Conservation (phyloP, 257 asterid species). For the Dorcoceras hygrometricum region DNA sequence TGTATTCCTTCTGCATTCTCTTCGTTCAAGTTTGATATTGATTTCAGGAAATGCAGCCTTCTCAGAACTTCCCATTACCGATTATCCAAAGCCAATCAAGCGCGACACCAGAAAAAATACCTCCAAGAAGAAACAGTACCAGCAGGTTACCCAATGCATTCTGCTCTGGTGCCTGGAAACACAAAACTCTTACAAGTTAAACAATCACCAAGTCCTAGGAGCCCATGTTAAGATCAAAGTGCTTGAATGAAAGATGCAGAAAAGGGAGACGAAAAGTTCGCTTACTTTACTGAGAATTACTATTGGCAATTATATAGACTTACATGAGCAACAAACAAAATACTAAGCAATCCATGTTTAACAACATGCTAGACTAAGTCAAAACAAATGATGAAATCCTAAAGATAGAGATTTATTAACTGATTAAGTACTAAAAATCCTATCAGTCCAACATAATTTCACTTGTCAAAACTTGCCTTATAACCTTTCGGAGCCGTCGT, state of each 20-base stretch:
- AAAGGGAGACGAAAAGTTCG: no score
- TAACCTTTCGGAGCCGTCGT: conserved; percentile 46
- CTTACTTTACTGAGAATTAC: no score
- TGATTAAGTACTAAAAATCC: no score
- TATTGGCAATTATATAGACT: no score
- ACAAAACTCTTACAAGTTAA: background rate
- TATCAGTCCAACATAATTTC: background rate
- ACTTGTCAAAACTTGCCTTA: conserved; percentile 29
- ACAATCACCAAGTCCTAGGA: background rate
- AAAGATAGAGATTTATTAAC: no score
- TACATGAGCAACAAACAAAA: no score
- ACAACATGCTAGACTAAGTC: no score
- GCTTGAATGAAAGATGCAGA: no score
- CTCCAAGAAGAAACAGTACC: background rate
- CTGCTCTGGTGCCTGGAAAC: background rate
- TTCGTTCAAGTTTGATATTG: background rate
- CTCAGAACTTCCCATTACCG: background rate
- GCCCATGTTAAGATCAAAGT: no score
- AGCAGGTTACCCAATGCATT: background rate
- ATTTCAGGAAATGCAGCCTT: background rate
- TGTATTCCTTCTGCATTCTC: background rate
- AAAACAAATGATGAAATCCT: no score
- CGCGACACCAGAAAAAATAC: background rate
- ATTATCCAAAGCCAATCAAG: background rate
- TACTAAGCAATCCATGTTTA: no score